These are phyloP conservation scores for Pythium graminicola DNA, from an alignment of 352 stramenopile genomes.

Conservation along the genomic window DNA sequence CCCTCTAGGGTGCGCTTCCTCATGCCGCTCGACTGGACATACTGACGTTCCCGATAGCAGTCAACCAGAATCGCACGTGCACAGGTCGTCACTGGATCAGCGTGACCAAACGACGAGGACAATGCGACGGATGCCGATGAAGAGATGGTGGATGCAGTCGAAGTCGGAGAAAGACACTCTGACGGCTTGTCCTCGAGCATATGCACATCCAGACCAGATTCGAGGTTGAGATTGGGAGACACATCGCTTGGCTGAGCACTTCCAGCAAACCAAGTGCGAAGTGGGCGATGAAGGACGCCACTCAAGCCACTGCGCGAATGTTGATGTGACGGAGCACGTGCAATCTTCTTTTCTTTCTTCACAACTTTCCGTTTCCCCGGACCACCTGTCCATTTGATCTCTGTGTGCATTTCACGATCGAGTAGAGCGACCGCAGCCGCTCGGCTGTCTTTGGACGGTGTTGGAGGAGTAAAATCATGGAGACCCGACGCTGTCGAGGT, in stretches of 20 bases:
- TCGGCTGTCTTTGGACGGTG: background rate
- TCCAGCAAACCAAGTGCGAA: slow-evolving; percentile 9
- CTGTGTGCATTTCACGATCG: slow-evolving; percentile 10
- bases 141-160: slow-evolving; percentile 33
- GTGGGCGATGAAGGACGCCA: slow-evolving; percentile 1
- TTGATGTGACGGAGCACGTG: background rate
- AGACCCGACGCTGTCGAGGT: background rate
- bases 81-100: slow-evolving; percentile 54
- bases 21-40: slow-evolving; percentile 47
- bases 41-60: slow-evolving; percentile 46
- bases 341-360: slow-evolving; percentile 28
- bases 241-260: background rate
- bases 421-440: background rate
- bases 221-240: background rate
- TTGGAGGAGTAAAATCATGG: slow-evolving; percentile 13
- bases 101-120: slow-evolving; percentile 32
- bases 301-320: background rate
- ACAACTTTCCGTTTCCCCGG: slow-evolving; percentile 23
- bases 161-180: slow-evolving; percentile 28
- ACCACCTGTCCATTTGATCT: slow-evolving; percentile 24
- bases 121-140: slow-evolving; percentile 36
- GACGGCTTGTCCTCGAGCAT: slow-evolving; percentile 21
- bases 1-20: slow-evolving; percentile 66
- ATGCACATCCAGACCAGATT: slow-evolving; percentile 13
- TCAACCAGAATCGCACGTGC: slow-evolving; percentile 62